Evolutionary conservation across 2,329 filamentous ascomycete genomes (phyloP).

Genomic region (Paecilomyces variotii): DNA sequence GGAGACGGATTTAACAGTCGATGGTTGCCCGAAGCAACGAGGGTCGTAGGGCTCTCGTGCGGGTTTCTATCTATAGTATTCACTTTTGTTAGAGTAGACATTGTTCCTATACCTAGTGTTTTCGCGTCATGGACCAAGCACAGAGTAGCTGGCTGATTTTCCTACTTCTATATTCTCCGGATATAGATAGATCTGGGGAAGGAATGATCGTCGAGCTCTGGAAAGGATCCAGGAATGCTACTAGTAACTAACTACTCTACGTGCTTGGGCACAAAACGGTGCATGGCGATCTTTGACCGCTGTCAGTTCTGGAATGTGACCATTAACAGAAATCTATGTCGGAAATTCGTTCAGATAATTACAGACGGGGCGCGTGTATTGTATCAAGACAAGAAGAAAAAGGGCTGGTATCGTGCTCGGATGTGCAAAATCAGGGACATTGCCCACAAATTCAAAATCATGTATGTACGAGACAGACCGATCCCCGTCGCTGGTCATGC

Average conservation of each 20-base stretch:
- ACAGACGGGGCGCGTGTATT: not conserved
- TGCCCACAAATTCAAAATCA: not conserved
- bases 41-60: not conserved
- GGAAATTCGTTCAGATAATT: not conserved
- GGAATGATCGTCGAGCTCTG: not conserved
- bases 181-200: not conserved
- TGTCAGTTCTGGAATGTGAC: not conserved
- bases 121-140: too few species aligned
- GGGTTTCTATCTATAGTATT: not conserved
- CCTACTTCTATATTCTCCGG: not conserved
- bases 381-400: not conserved
- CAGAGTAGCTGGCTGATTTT: not conserved
- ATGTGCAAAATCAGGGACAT: not conserved
- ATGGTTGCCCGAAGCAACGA: not conserved
- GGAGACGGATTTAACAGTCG: not conserved
- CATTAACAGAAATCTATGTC: not conserved
- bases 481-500: not conserved
- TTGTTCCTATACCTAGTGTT: too few species aligned
- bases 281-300: not conserved
- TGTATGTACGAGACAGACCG: not conserved
- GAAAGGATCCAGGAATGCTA: not conserved
- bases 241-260: not conserved
- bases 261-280: not conserved
- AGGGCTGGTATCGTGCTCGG: not conserved
- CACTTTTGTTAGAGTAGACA: too few species aligned